These are phyloP conservation scores for Lasiodiplodia theobromae DNA, from an alignment of 2,329 filamentous ascomycete species.

Conservation along the genomic window DNA sequence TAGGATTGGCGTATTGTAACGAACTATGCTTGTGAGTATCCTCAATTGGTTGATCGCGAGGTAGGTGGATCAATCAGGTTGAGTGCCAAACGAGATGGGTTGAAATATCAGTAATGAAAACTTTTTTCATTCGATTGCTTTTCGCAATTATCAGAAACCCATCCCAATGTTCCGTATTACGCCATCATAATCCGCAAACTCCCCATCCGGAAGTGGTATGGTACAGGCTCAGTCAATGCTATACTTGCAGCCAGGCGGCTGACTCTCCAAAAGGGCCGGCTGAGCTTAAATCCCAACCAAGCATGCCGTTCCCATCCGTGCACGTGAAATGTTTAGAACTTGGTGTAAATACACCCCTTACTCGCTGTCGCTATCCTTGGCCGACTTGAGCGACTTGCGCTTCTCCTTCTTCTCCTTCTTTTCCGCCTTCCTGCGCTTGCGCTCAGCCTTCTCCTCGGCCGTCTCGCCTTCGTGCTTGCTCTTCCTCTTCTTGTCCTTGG, in stretches of 20 bases:
- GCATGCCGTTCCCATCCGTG: slow-evolving; percentile 15
- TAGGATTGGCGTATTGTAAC: neutral
- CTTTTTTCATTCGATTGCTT: slow-evolving; percentile 25
- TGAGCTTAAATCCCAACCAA: slow-evolving; percentile 3
- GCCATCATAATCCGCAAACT: slow-evolving; percentile 30
- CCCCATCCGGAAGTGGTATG: slow-evolving; percentile 30
- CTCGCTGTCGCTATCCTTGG: slow-evolving; percentile 31
- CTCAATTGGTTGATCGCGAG: neutral
- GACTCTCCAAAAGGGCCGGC: slow-evolving; percentile 11
- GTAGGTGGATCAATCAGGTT: neutral
- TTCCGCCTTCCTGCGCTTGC: slow-evolving; percentile 75
- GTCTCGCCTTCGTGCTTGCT: slow-evolving; percentile 56
- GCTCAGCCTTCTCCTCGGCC: slow-evolving; percentile 56
- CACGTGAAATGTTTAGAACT: slow-evolving; percentile 10
- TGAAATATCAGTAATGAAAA: slow-evolving; percentile 2
- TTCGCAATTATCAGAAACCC: slow-evolving; percentile 29
- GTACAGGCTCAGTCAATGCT: slow-evolving; percentile 29
- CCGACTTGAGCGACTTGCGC: slow-evolving; percentile 54
- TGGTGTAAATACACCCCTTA: neutral
- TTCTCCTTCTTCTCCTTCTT: slow-evolving; percentile 83
- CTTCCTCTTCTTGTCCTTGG: slow-evolving; percentile 55
- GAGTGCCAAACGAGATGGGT: neutral
- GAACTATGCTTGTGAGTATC: neutral
- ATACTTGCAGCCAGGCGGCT: slow-evolving; percentile 16
- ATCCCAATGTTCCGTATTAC: slow-evolving; percentile 29